Evolutionary conservation across 116 monocot species (phyloP).

Genomic region (Cymodocea nodosa): DNA sequence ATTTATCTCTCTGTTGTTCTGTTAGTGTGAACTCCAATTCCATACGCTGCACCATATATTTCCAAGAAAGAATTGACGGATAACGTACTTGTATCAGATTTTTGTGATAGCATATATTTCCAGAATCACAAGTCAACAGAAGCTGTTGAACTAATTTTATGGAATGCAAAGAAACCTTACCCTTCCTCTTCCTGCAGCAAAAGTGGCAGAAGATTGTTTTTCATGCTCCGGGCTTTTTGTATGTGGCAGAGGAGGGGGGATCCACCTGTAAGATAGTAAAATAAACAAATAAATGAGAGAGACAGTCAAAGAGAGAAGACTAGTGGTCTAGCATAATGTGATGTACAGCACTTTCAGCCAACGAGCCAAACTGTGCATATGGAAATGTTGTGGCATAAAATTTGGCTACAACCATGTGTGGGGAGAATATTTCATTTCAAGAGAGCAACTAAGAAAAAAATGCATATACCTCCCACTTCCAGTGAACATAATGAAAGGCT

Average conservation of each 20-base stretch:
- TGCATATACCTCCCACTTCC: slow-evolving; percentile 88
- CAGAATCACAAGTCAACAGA: too few species aligned
- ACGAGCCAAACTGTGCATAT: too few species aligned
- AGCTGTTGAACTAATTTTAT: too few species aligned
- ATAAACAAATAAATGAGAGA: not conserved
- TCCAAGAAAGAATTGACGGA: not conserved
- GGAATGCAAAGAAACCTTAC: slow-evolving; percentile 25
- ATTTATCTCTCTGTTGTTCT: slow-evolving; percentile 96
- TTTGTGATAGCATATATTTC: too few species aligned
- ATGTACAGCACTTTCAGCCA: too few species aligned
- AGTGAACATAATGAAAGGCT: slow-evolving; percentile 99
- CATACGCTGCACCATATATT: slow-evolving; percentile 43
- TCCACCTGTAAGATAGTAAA: slow-evolving; percentile 43
- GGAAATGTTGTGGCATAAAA: too few species aligned
- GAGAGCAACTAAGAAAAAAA: not conserved
- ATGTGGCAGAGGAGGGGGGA: slow-evolving; percentile 71
- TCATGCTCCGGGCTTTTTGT: slow-evolving; percentile 68
- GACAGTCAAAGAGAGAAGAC: not conserved
- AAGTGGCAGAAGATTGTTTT: slow-evolving; percentile 58
- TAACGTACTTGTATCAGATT: too few species aligned
- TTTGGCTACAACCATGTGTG: too few species aligned
- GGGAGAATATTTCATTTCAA: not conserved
- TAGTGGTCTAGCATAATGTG: too few species aligned
- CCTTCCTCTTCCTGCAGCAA: slow-evolving; percentile 93
- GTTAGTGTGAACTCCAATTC: slow-evolving; percentile 88